Base-by-base conservation (phyloP, 2,329 filamentous ascomycete genomes). In the Talaromyces funiculosus region DNA sequence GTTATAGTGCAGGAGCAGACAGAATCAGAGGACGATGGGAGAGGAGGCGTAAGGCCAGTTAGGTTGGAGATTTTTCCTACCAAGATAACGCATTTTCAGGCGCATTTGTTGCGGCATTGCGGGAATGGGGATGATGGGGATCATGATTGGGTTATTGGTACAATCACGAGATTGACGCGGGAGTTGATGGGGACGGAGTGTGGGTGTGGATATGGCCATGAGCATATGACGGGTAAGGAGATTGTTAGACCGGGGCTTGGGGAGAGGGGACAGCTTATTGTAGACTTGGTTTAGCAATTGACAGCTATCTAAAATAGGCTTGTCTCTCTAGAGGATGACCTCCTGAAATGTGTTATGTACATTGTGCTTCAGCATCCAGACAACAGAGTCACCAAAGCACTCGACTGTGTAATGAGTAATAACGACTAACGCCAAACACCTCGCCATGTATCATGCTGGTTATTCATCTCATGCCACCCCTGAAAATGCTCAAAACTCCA, bases 11-110 rank as follows among this genome's bases (percentile, higher is more conserved):
- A 57, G 22, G 65, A 66, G 43, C 29, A 33, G 16, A 18, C 29
- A 31, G 20, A 45, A 3, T 6, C 40, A 18, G n/a, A 53, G 9
- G 31, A 33, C 8, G 4, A 33, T 10, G 31, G 31, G 8, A 12
- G 31, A 33, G 29, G 43, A 26, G 59, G 60, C 26, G 57, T 73
- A 53, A 61, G 53, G 29, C 57, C 71, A 22, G 63, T 68, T 42
- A 66, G 63, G 55, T 61, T 75, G 60, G 72, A 75, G 61, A 66
- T 76, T 10, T 75, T 72, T 42, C 75, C 74, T n/a, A 74, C 71
- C 14, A 62, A 67, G 9, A 70, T 74, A 63, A 64, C 70, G 22
- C 42, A 57, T n/a, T 77, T 75, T 61, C 67, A 69, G 60, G 72
- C 68, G 8, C 66, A 67, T 53, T 59, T 73, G 61, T 61, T 77